phyloP scores from a whole-genome alignment of 2,329 filamentous ascomycete genomes.

The Pseudogymnoascus sp. region DNA sequence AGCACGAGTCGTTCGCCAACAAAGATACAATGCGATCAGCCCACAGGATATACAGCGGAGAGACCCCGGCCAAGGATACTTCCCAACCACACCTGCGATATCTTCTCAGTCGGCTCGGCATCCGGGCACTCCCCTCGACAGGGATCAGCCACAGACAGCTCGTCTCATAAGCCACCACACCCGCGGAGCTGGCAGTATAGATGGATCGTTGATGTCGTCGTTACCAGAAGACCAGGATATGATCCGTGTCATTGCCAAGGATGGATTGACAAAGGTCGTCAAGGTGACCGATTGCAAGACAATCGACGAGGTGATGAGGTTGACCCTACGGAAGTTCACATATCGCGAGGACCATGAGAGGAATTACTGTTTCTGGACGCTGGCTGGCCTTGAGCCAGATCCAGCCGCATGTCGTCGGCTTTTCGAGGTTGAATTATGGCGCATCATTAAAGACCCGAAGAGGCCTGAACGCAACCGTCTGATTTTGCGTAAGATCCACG shows the following conservation, averaged over 20 bases:
- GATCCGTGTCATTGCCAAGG: slow-evolving; percentile 88
- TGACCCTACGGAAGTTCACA: slow-evolving; percentile 79
- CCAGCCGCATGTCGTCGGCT: slow-evolving; percentile 73
- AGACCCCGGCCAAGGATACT: slow-evolving; percentile 43
- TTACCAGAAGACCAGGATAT: slow-evolving; percentile 80
- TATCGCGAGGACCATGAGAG: slow-evolving; percentile 84
- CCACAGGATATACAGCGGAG: slow-evolving; percentile 45
- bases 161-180: slow-evolving; percentile 61
- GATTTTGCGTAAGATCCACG: slow-evolving; percentile 86
- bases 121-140: slow-evolving; percentile 55
- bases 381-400: slow-evolving; percentile 77
- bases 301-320: slow-evolving; percentile 85
- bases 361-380: slow-evolving; percentile 94
- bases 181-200: slow-evolving; percentile 74
- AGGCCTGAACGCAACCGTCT: slow-evolving; percentile 82
- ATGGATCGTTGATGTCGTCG: slow-evolving; percentile 77
- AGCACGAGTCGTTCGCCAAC: slow-evolving; percentile 22
- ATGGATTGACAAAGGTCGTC: slow-evolving; percentile 84
- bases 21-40: slow-evolving; percentile 53
- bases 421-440: slow-evolving; percentile 79
- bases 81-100: slow-evolving; percentile 39
- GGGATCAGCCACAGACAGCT: slow-evolving; percentile 44
- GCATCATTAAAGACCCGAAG: slow-evolving; percentile 79
- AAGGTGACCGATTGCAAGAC: slow-evolving; percentile 88
- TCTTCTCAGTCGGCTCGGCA: slow-evolving; percentile 45